These are phyloP conservation scores for Fusarium kyushuense DNA, from an alignment of 2,329 filamentous ascomycete species.

Conservation along the genomic window DNA sequence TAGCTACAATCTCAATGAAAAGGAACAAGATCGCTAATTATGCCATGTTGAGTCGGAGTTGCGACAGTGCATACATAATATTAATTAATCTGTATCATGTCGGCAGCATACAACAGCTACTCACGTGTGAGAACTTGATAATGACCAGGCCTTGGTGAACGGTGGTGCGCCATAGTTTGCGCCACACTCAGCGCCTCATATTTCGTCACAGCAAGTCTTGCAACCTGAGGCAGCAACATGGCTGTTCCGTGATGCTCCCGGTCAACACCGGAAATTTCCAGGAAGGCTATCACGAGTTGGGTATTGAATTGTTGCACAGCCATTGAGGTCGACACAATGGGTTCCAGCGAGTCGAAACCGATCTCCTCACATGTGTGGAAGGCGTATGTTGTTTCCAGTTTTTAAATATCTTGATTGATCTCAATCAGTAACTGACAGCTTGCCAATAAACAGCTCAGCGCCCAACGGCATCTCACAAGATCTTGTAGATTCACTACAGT, in stretches of 20 bases:
- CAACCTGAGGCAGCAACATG: conserved; percentile 52
- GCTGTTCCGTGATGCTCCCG: conserved; percentile 51
- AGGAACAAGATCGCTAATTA: conserved; percentile 16
- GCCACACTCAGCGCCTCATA: not conserved
- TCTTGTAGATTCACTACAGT: conserved; percentile 84
- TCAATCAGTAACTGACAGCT: conserved; percentile 39
- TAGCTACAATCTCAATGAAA: not conserved
- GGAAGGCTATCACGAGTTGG: conserved; percentile 48
- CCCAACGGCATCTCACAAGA: conserved; percentile 77
- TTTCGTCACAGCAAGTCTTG: not conserved
- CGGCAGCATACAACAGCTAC: not conserved
- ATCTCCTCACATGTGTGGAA: conserved; percentile 63
- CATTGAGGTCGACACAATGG: conserved; percentile 63
- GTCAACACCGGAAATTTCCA: conserved; percentile 54
- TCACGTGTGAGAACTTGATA: conserved; percentile 8
- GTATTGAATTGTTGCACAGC: conserved; percentile 49
- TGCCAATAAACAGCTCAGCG: conserved; percentile 54
- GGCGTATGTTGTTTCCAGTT: conserved; percentile 58
- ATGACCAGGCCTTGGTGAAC: conserved; percentile 4
- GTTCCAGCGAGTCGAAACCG: conserved; percentile 68
- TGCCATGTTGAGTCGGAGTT: conserved; percentile 22
- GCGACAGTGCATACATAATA: conserved; percentile 15
- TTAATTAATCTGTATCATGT: conserved; percentile 6
- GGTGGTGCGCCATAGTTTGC: conserved; percentile 19
- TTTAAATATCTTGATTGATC: not conserved